Evolutionary conservation across 805 yeast genomes (phyloP).

Genomic region (Blastobotrys peoriensis): DNA sequence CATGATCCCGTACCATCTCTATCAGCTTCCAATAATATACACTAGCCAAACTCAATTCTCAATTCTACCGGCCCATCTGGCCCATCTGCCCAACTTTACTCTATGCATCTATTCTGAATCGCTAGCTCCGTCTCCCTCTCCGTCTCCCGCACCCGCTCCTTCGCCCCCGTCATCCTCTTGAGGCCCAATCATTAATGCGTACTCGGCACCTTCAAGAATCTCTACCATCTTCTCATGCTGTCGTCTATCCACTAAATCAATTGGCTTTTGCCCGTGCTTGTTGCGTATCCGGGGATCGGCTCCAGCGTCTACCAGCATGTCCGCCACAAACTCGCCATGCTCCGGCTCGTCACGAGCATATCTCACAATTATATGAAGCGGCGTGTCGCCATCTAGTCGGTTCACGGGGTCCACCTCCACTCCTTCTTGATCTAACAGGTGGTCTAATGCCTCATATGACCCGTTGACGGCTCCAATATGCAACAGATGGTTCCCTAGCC

Average conservation of each 20-base stretch:
- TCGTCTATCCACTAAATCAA: slow-evolving; percentile 51
- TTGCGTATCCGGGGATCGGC: slow-evolving; percentile 64
- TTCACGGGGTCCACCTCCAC: slow-evolving; percentile 83
- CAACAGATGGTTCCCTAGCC: slow-evolving; percentile 73
- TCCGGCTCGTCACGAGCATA: slow-evolving; percentile 78
- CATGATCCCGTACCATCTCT: too few relatives aligned
- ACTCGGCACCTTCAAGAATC: slow-evolving; percentile 76
- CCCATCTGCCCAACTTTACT: not conserved
- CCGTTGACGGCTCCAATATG: slow-evolving; percentile 82
- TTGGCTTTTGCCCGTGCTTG: slow-evolving; percentile 63
- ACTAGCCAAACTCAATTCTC: too few relatives aligned
- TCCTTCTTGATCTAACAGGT: slow-evolving; percentile 77
- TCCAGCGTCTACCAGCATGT: slow-evolving; percentile 85
- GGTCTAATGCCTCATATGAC: slow-evolving; percentile 78
- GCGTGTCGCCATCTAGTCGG: slow-evolving; percentile 72
- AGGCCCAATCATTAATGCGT: slow-evolving; percentile 40
- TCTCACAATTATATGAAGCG: slow-evolving; percentile 78
- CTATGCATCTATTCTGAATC: not conserved
- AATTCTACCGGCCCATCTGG: too few relatives aligned
- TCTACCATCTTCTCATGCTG: slow-evolving; percentile 52
- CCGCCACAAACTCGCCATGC: slow-evolving; percentile 71
- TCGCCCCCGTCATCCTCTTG: slow-evolving; percentile 14
- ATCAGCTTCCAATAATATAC: too few relatives aligned
- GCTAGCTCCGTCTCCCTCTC: slow-evolving; percentile 4
- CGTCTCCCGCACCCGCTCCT: slow-evolving; percentile 13